Percentiles rank a stretch among this genome's conserved stretches.
These are phyloP conservation scores for Yamadazyma siamensis DNA, from an alignment of 1,139 yeast species.

Conservation along the genomic window DNA sequence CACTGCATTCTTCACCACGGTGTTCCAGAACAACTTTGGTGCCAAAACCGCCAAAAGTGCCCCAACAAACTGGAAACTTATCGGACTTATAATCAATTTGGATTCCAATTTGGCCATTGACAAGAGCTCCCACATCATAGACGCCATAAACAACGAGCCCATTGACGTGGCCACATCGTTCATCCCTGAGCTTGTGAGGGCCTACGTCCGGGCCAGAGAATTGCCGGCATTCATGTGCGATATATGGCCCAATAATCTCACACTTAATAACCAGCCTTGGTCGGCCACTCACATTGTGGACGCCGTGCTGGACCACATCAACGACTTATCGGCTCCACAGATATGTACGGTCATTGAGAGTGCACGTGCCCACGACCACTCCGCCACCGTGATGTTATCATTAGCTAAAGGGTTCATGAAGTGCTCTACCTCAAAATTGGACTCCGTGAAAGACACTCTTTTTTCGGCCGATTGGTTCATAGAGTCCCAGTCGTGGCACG, in stretches of 20 bases:
- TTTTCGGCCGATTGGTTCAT: conserved; percentile 1
- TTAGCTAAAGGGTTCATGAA: conserved; percentile 38
- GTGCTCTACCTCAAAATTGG: conserved; percentile 19
- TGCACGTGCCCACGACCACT: conserved; percentile 7
- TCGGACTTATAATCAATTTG: conserved; percentile 41
- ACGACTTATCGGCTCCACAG: conserved; percentile 47
- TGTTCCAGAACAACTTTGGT: conserved; percentile 28
- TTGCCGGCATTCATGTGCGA: conserved; percentile 43
- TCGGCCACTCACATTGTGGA: conserved; percentile 24
- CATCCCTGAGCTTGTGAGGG: conserved; percentile 40
- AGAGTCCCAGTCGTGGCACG: conserved; percentile 7
- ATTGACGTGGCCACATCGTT: conserved; percentile 16
- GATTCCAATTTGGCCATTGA: conserved; percentile 52
- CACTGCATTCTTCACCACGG: conserved; percentile 36
- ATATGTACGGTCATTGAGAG: conserved; percentile 18
- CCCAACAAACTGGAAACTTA: conserved; percentile 49
- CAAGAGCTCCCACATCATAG: conserved; percentile 26
- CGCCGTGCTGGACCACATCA: conserved; percentile 36
- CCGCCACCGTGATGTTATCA: conserved; percentile 27
- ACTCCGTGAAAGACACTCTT: conserved; percentile 11
- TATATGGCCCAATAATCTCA: conserved; percentile 42
- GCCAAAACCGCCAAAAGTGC: conserved; percentile 13
- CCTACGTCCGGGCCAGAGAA: conserved; percentile 60
- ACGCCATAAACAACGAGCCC: conserved; percentile 14
- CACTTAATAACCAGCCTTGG: conserved; percentile 20